These are phyloP conservation scores for Volvox carteri DNA, from an alignment of 163 green algal species.

Conservation along the genomic window DNA sequence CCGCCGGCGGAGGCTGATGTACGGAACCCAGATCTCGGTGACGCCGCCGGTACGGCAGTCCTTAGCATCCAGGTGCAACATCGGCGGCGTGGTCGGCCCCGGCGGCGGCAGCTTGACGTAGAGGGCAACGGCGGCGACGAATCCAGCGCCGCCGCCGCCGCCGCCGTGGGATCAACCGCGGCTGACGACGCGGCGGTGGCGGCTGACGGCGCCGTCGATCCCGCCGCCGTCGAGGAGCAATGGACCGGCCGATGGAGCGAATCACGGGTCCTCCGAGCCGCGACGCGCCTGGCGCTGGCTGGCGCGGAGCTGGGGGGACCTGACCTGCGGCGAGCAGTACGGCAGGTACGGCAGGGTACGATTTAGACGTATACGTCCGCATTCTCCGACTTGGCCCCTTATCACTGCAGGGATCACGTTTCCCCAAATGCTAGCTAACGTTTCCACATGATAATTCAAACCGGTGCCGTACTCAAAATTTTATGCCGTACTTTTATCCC, in stretches of 20 bases:
- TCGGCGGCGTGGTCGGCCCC: background rate
- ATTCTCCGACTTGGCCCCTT: no score
- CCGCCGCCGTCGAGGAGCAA: constrained; percentile 23
- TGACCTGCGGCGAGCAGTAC: constrained; percentile 20
- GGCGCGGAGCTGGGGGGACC: constrained; percentile 37
- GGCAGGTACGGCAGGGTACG: constrained; percentile 23
- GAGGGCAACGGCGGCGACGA: background rate
- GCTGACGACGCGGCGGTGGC: constrained; percentile 23
- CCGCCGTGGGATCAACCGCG: background rate
- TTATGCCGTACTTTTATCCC: no score
- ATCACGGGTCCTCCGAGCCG: constrained; percentile 37
- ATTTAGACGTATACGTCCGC: no score
- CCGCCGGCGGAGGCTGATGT: no score
- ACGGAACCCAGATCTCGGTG: no score
- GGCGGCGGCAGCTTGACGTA: background rate
- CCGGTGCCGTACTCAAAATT: no score
- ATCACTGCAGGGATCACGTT: no score
- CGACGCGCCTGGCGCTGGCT: constrained; percentile 42
- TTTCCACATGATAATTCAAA: no score
- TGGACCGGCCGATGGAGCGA: constrained; percentile 37
- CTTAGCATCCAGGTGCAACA: no score
- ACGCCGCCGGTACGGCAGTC: no score
- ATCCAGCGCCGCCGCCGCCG: background rate
- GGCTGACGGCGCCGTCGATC: constrained; percentile 3
- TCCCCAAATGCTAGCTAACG: no score